Percentiles rank a stretch among this genome's conserved stretches.
Conservation (phyloP, 1,284 basidiomycete species). For the Volvariella volvacea region DNA sequence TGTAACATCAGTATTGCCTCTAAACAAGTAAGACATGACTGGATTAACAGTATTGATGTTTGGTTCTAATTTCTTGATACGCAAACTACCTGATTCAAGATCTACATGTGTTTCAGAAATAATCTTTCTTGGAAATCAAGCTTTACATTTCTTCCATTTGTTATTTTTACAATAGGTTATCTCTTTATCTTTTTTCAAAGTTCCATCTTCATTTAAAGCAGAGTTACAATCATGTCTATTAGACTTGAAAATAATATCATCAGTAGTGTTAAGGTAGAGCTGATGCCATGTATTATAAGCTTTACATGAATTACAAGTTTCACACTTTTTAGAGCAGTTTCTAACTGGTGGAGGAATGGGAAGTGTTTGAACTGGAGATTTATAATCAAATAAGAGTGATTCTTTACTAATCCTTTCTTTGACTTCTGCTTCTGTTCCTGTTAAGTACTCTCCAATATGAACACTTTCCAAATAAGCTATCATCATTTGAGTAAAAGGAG, state of each 20-base stretch:
- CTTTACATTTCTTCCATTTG: conserved; percentile 1
- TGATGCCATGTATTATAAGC: no score
- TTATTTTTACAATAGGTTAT: not conserved
- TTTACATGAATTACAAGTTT: no score
- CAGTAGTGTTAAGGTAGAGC: no score
- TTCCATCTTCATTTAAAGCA: no score
- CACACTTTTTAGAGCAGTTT: no score
- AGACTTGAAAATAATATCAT: no score
- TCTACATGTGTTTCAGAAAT: not conserved
- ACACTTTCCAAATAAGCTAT: conserved; percentile 12
- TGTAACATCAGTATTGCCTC: conserved; percentile 22
- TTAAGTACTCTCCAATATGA: conserved; percentile 10
- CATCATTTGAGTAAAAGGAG: conserved; percentile 12
- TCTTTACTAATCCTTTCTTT: no score
- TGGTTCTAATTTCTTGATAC: not conserved
- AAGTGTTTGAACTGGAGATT: no score
- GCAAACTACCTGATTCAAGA: not conserved
- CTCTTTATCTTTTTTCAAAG: no score
- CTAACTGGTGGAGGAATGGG: no score
- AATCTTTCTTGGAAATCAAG: not conserved
- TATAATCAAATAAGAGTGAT: no score
- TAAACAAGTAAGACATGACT: not conserved
- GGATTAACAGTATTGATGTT: not conserved
- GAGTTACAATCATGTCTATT: no score
- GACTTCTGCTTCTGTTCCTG: conserved; percentile 6